Evolutionary conservation across 2,329 filamentous ascomycete genomes (phyloP), one percentile per base, ranked within the genome.

Genomic region (Xylariaceae sp.): DNA sequence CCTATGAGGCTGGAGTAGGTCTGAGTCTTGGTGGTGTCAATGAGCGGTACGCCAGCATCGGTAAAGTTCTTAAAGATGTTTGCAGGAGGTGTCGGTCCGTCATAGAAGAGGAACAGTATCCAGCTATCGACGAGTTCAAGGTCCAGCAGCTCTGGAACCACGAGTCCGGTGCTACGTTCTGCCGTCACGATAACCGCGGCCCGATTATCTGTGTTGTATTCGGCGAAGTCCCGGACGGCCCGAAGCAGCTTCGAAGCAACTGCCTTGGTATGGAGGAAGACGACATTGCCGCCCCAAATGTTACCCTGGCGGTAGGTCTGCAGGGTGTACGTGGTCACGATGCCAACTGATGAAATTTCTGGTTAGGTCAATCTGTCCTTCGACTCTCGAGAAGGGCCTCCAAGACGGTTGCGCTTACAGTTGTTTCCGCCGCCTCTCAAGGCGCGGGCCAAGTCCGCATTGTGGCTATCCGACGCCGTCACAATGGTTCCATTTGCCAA

Each of bases 41-140:
- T 52, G 0, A 65, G 34, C 7, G 37, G 40, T 14, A 43, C 33
- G 0, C 61, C 57, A 24, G 71, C 65, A 21, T 65, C 63, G 2
- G 70, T 69, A 54, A 83, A 83, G 44, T 73, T 71, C 40, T 68
- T 63, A 45, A 83, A 81, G 3, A 72, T 66, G 4, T 63, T 69
- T 0, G 62, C 53, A 1, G 77, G 76, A 1, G 70, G 69, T 15
- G 57, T 54, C 0, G 66, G 63, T 3, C 73, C 78, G 54, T 82
- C 74, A 54, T 81, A 81, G 62, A 80, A 81, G 27, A 78, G 56
- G 59, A 81, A 81, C 41, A 82, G 60, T 42, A 77, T 68, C 73
- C 74, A 79, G 5, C 70, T 64, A 46, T 79, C 66, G 36, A 76
- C 49, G 1, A 68, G 47, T 18, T 64, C 60, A 5, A 68, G 53